Base-by-base conservation (phyloP, 495 filamentous ascomycete species). In the Xylaria intraflava region DNA sequence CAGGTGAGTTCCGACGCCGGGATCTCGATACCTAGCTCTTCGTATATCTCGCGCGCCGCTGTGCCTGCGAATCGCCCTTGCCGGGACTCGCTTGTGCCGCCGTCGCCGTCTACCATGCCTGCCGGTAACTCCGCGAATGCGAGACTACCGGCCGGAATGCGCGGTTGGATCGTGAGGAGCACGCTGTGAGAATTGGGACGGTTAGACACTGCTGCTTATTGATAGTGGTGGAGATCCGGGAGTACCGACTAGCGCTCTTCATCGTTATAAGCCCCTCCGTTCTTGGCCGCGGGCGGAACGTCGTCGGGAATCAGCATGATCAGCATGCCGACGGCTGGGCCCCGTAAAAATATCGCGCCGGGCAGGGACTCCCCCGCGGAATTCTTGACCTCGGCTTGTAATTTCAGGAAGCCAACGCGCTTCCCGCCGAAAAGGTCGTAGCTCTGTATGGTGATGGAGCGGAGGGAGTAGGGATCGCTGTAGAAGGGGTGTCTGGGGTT, bases 41-140 rank as follows among this genome's bases (percentile, higher is more conserved):
- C 88, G 20, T 82, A 57, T 45, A 95, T 91, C 69, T 96, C 90
- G 50, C 79, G 82, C 14, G 89, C 89, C 0, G 90, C 90, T 2
- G 78, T 78, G 2, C 90, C 89, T 6, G 78, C 74, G 69, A 95
- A 95, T 3, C 78, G 81, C 20, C 86, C 86, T 3, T 39, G 31
- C 5, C 45, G 24, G 0, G 50, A 53, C 5, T 12, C 33, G 23
- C 26, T 10, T 2, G 17, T 20, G 42, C 16, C 33, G 35, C 69
- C 74, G 53, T 88, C 83, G 53, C 87, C 83, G 60, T 95, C 90
- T 7, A 96, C 79, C 89, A 95, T 95, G 6, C 90, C 90, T 0
- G 90, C 90, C 0, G 90, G 90, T 17, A 96, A 72, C 65, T 96
- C 90, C 11, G 84, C 72, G 58, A 95, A 84, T 8, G 77, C 76